Evolutionary conservation across 2,329 filamentous ascomycete genomes (phyloP).

Genomic region (Clonostachys solani): DNA sequence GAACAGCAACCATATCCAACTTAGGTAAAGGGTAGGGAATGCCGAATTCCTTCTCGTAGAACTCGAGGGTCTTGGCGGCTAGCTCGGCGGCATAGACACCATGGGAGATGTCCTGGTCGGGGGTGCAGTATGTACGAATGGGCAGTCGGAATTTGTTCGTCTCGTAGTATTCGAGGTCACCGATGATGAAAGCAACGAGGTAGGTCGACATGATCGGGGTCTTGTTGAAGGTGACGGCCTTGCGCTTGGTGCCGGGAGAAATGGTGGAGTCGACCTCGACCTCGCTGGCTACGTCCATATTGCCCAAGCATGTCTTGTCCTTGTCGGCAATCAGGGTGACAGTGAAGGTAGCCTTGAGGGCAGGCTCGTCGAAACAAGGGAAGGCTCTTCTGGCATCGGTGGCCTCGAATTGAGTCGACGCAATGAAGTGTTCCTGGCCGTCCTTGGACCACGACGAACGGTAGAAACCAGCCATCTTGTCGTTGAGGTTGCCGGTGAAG

Average conservation of each 20-base stretch:
- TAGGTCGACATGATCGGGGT: slow-evolving; percentile 92
- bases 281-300: slow-evolving; percentile 68
- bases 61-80: slow-evolving; percentile 90
- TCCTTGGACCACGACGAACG: slow-evolving; percentile 80
- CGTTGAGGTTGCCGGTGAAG: slow-evolving; percentile 81
- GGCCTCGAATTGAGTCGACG: slow-evolving; percentile 96
- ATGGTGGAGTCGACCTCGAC: slow-evolving; percentile 62
- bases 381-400: slow-evolving; percentile 93
- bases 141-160: slow-evolving; percentile 86
- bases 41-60: slow-evolving; percentile 90
- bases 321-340: slow-evolving; percentile 88
- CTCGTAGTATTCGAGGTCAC: slow-evolving; percentile 96
- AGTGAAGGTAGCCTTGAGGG: slow-evolving; percentile 94
- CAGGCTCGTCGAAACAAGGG: slow-evolving; percentile 97
- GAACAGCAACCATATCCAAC: slow-evolving; percentile 83
- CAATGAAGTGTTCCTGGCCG: slow-evolving; percentile 65
- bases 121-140: slow-evolving; percentile 84
- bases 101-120: slow-evolving; percentile 91
- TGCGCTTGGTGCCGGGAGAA: slow-evolving; percentile 58
- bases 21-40: slow-evolving; percentile 94
- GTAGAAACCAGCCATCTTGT: slow-evolving; percentile 90
- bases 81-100: slow-evolving; percentile 92
- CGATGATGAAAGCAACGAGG: slow-evolving; percentile 88
- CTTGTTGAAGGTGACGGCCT: slow-evolving; percentile 73
- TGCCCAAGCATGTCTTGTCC: slow-evolving; percentile 84